phyloP scores from a whole-genome alignment of 805 yeast genomes.

The Yarrowia hollandica region DNA sequence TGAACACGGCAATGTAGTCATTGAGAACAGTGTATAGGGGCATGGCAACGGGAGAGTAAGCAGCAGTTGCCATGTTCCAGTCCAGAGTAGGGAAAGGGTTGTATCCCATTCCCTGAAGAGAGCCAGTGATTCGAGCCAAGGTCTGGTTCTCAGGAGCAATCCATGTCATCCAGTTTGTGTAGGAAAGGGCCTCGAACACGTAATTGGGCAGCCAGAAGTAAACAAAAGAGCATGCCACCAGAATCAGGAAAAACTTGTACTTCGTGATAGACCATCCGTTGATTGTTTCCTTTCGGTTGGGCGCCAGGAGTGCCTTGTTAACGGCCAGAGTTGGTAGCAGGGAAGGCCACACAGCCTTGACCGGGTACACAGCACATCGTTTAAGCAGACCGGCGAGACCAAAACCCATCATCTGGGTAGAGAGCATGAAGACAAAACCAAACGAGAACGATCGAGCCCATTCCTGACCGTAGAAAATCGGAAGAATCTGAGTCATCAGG shows the following conservation, averaged over 20 bases:
- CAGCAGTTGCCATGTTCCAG: constrained; percentile 58
- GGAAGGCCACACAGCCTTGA: constrained; percentile 56
- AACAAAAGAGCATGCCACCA: constrained; percentile 48
- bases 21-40: constrained; percentile 45
- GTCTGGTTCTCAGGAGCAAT: constrained; percentile 52
- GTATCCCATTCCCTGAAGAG: constrained; percentile 49
- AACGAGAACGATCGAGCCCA: constrained; percentile 48
- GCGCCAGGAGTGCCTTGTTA: constrained; percentile 49
- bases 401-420: constrained; percentile 64
- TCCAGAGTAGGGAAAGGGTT: constrained; percentile 58
- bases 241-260: constrained; percentile 50
- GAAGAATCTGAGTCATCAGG: constrained; percentile 39
- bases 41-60: constrained; percentile 52
- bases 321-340: constrained; percentile 51
- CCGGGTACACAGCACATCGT: constrained; percentile 56
- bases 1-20: constrained; percentile 46
- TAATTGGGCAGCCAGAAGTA: constrained; percentile 72
- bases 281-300: constrained; percentile 47
- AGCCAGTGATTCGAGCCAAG: constrained; percentile 53
- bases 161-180: constrained; percentile 66
- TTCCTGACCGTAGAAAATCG: constrained; percentile 37
- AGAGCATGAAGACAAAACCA: constrained; percentile 53
- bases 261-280: constrained; percentile 63
- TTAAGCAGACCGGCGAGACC: constrained; percentile 67
- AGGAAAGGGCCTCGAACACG: constrained; percentile 59